A percentile compares a stretch with the other conserved stretches of the same genome.
These are phyloP conservation scores for Lactarius vividus DNA, from an alignment of 768 basidiomycete species.

Conservation along the genomic window DNA sequence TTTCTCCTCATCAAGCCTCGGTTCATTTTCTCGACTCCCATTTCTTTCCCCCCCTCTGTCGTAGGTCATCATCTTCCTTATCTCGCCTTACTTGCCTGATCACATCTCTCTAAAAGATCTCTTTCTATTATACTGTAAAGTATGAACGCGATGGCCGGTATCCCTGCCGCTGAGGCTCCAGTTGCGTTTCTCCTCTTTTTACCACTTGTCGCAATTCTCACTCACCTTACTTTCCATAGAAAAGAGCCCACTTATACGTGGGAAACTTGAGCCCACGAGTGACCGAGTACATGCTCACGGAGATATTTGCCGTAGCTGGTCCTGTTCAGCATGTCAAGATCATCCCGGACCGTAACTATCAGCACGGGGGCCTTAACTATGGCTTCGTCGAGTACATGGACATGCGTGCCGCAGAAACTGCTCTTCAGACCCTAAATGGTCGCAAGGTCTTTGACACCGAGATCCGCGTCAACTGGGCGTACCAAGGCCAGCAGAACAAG, in stretches of 20 bases:
- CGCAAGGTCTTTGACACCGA: constrained; percentile 99
- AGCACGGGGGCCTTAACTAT: constrained; percentile 98
- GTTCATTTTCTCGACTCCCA: constrained; percentile 29
- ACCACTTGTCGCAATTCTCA: constrained; percentile 14
- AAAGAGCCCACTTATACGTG: constrained; percentile 97
- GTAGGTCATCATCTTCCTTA: constrained; percentile 46
- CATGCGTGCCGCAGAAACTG: constrained; percentile 98
- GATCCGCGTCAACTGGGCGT: constrained; percentile 99
- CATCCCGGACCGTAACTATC: constrained; percentile 98
- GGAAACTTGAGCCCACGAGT: constrained; percentile 97
- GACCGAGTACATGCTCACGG: constrained; percentile 98
- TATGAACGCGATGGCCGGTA: constrained; percentile 73
- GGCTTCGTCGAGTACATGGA: constrained; percentile 99
- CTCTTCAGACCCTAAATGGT: constrained; percentile 96
- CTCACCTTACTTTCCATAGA: constrained; percentile 42
- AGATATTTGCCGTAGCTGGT: constrained; percentile 95
- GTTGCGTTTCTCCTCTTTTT: constrained; percentile 42
- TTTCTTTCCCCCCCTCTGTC: constrained; percentile 31
- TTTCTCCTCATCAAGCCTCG: constrained; percentile 27
- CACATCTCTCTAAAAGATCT: constrained; percentile 10
- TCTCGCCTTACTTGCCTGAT: neutral
- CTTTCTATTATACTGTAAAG: constrained; percentile 39
- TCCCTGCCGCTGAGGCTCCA: constrained; percentile 74
- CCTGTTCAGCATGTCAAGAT: constrained; percentile 99
- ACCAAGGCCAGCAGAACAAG: constrained; percentile 97